Percentiles rank a stretch among this genome's conserved stretches.
phyloP scores from a whole-genome alignment of 2,329 filamentous ascomycete species.

The Ascochyta pisi region DNA sequence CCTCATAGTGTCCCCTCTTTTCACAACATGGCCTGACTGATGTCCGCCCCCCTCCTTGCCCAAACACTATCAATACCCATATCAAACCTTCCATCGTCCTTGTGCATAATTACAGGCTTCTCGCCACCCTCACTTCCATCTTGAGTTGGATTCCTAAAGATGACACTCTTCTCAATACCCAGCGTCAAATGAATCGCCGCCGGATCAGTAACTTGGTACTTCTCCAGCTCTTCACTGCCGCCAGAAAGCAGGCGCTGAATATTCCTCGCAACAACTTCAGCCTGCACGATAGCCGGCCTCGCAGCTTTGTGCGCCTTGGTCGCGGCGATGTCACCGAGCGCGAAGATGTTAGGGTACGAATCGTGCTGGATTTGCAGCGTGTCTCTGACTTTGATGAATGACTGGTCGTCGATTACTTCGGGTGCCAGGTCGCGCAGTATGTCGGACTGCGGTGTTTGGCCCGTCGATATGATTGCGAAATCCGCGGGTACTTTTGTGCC shows the following conservation, averaged over 20 bases:
- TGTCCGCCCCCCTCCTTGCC: slow-evolving; percentile 16
- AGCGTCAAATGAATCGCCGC: slow-evolving; percentile 20
- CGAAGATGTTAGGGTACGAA: slow-evolving; percentile 62
- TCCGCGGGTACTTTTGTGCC: slow-evolving; percentile 6
- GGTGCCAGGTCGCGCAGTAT: slow-evolving; percentile 57
- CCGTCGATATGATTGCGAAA: slow-evolving; percentile 62
- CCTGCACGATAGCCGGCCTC: slow-evolving; percentile 6
- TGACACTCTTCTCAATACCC: slow-evolving; percentile 15
- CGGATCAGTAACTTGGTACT: slow-evolving; percentile 10
- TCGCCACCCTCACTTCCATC: slow-evolving; percentile 8
- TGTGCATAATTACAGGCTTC: slow-evolving; percentile 13
- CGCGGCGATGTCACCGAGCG: slow-evolving; percentile 68
- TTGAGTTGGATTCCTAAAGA: slow-evolving; percentile 11
- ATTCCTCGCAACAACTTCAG: slow-evolving; percentile 9
- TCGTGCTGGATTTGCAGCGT: slow-evolving; percentile 64
- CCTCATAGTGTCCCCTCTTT: no score
- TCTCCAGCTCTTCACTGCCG: background rate
- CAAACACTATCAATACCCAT: slow-evolving; percentile 20
- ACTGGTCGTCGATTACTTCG: slow-evolving; percentile 51
- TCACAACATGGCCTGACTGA: slow-evolving; percentile 13
- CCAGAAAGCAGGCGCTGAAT: background rate
- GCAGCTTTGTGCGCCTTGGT: slow-evolving; percentile 14
- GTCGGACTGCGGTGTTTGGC: slow-evolving; percentile 64
- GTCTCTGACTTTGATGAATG: slow-evolving; percentile 61
- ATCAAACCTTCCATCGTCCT: slow-evolving; percentile 18